Evolutionary conservation across 75 land plant genomes (phyloP), one percentile per base, ranked within the genome.

Genomic region (Gnetum montanum): DNA sequence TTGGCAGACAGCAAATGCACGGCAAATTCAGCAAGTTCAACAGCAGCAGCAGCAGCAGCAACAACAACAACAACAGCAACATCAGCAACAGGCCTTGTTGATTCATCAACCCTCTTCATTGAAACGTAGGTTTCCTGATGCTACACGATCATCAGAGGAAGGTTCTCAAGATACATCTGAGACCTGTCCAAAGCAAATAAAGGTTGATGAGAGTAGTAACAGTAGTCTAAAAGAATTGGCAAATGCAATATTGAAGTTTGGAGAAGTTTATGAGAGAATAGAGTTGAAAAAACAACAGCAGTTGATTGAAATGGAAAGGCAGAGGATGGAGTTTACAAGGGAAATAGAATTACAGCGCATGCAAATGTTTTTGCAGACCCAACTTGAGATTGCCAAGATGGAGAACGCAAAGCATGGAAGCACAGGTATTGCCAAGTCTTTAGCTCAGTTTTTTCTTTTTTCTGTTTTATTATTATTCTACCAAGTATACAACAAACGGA

Each of bases 331-430:
- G 28, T 83, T 86, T 50, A 61, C 66, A 28, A 76, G 71, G 70
- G 87, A 83, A 43, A 40, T 86, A 33, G 91, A 86, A 73, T 31
- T 83, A 63, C 91, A 86, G 67, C 63, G 91, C 28, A 72, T 86
- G 75, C 77, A 86, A 73, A 70, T 79, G 29, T 76, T 83, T 47
- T 52, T 79, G 78, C 77, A 81, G 72, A 79, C 77, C 0, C 91
- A 86, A 62, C 36, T 83, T 61, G 91, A 86, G 84, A 71, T 85
- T 20, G 66, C 79, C 1, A 71, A 85, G 70, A 44, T 85, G 58
- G 77, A 71, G 58, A 69, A 70, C 19, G 54, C 48, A 34, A 33
- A 44, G 40, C 68, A 70, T 27, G 71, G 48, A n/a, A 70, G 40
- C 36, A 68, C n/a, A n/a, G n/a, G n/a, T n/a, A n/a, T n/a, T n/a